phyloP scores from a whole-genome alignment of 2,329 filamentous ascomycete genomes.

The Zarea fungicola region DNA sequence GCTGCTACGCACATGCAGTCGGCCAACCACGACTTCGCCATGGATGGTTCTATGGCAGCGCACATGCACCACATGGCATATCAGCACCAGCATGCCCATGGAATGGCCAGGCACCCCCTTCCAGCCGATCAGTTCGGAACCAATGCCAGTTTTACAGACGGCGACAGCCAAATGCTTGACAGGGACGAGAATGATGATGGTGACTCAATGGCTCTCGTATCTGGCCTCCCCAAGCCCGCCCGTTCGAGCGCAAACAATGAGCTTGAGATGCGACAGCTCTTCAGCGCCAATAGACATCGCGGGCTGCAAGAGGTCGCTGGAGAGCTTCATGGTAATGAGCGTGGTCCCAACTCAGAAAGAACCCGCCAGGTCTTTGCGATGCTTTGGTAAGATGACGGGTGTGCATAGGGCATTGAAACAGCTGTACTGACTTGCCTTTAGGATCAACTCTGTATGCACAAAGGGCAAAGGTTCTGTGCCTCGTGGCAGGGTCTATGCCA shows the following conservation, averaged over 20 bases:
- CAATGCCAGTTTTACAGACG: conserved; percentile 51
- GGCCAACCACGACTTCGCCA: conserved; percentile 44
- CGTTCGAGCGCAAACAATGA: conserved; percentile 75
- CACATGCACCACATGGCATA: conserved; percentile 40
- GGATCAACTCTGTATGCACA: conserved; percentile 68
- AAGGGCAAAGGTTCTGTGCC: conserved; percentile 82
- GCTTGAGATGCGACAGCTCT: conserved; percentile 71
- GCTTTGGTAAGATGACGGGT: conserved; percentile 64
- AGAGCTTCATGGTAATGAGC: conserved; percentile 73
- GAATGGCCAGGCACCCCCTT: conserved; percentile 44
- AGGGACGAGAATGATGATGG: conserved; percentile 54
- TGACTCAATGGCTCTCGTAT: conserved; percentile 43
- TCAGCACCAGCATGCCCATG: conserved; percentile 33
- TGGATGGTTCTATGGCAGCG: conserved; percentile 43
- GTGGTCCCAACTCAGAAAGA: conserved; percentile 75
- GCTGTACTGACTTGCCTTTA: conserved; percentile 26
- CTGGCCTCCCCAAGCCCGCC: conserved; percentile 49
- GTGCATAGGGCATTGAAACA: neutral
- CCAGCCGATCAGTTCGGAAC: conserved; percentile 48
- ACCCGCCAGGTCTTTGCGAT: conserved; percentile 84
- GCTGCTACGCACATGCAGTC: conserved; percentile 51
- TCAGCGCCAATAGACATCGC: conserved; percentile 63
- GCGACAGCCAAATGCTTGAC: conserved; percentile 55
- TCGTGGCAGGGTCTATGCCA: conserved; percentile 87
- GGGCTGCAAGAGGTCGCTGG: conserved; percentile 65